These are phyloP conservation scores for Globisporangium abappressorium DNA, from an alignment of 352 stramenopile genomes.

Conservation along the genomic window DNA sequence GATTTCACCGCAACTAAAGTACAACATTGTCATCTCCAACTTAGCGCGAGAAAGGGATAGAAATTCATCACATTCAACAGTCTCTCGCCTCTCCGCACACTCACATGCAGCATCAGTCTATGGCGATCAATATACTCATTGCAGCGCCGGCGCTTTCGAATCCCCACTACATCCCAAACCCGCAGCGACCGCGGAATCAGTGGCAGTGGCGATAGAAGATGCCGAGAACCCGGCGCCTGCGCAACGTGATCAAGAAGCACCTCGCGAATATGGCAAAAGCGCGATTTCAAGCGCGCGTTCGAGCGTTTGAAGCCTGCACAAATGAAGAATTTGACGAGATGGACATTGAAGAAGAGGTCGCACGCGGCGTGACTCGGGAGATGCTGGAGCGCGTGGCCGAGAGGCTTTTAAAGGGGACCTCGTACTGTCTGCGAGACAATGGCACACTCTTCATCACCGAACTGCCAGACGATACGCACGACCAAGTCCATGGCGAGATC, in stretches of 20 bases:
- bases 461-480: background rate
- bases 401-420: background rate
- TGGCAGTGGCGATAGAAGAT: no score
- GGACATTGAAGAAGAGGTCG: background rate
- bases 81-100: background rate
- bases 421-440: background rate
- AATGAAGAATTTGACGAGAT: background rate
- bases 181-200: no score
- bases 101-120: background rate
- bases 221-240: no score
- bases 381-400: background rate
- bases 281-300: background rate
- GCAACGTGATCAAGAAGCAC: background rate
- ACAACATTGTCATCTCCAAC: no score
- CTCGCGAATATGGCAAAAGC: background rate
- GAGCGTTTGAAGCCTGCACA: background rate
- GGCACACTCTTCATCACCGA: conserved; percentile 1
- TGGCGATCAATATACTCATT: no score
- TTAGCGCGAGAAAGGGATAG: no score
- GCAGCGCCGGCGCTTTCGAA: background rate
- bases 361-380: background rate
- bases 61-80: no score
- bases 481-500: background rate
- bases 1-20: no score
- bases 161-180: background rate